Evolutionary conservation across 2,329 filamentous ascomycete genomes (phyloP).

Genomic region (Teratosphaeriaceae sp.): DNA sequence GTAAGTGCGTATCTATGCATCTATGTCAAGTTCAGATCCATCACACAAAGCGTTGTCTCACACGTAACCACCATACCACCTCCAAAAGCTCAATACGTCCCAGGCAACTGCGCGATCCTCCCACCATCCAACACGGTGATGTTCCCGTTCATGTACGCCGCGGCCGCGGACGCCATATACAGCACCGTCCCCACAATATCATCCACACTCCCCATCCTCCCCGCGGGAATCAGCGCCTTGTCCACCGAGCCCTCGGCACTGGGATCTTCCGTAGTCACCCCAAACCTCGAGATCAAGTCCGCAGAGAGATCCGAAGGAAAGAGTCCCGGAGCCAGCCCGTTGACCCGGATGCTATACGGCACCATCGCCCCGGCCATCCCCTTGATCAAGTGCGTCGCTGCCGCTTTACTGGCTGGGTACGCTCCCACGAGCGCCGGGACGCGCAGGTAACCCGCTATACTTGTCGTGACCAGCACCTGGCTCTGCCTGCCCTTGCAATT

Average conservation of each 20-base stretch:
- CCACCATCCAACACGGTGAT: conserved; percentile 43
- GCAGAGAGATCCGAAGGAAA: conserved; percentile 59
- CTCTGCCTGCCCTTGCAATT: conserved; percentile 24
- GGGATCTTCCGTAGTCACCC: conserved; percentile 1
- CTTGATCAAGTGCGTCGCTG: conserved; percentile 44
- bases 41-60: too few relatives aligned
- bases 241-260: conserved; percentile 32
- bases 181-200: conserved; percentile 61
- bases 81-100: conserved; percentile 16
- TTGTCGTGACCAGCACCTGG: conserved; percentile 43
- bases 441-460: conserved; percentile 40
- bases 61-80: too few relatives aligned
- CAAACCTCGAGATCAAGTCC: conserved; percentile 32
- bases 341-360: conserved; percentile 41
- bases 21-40: too few relatives aligned
- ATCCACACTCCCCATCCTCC: conserved; percentile 50
- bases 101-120: conserved; percentile 12
- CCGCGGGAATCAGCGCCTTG: conserved; percentile 47
- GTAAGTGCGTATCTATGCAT: too few relatives aligned
- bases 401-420: conserved; percentile 43
- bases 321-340: conserved; percentile 48
- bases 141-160: conserved; percentile 59
- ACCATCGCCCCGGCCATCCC: conserved; percentile 37
- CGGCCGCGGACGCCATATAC: conserved; percentile 58
- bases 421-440: conserved; percentile 30